These are phyloP conservation scores for Salix viminalis DNA, from an alignment of 345 rosid genomes.

Conservation along the genomic window DNA sequence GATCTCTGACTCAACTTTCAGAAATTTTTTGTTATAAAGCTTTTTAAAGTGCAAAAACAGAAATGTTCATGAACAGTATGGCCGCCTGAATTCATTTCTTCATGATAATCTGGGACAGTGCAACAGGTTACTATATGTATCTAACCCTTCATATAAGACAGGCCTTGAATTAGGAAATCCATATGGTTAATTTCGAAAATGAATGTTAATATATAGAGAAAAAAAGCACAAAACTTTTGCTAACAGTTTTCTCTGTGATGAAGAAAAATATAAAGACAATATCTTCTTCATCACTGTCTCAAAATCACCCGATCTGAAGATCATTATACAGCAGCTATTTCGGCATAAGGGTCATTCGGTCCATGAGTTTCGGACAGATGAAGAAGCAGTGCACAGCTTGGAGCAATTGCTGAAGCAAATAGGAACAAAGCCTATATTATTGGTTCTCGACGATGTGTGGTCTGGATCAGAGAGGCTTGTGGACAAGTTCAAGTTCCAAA, in stretches of 20 bases:
- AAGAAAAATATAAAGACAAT: slow-evolving; percentile 46
- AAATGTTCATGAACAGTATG: no score
- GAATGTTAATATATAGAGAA: no score
- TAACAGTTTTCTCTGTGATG: no score
- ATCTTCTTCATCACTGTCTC: slow-evolving; percentile 51
- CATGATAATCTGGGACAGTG: no score
- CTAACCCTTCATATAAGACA: no score
- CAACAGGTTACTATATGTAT: no score
- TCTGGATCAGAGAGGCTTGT: not conserved
- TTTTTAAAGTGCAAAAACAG: no score
- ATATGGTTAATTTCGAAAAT: no score
- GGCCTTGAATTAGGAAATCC: no score
- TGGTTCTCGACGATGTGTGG: slow-evolving; percentile 78
- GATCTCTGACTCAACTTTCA: not conserved
- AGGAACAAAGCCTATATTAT: slow-evolving; percentile 31
- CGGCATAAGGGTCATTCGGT: slow-evolving; percentile 11
- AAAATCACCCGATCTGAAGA: slow-evolving; percentile 32
- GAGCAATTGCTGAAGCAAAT: slow-evolving; percentile 21
- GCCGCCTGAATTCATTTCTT: no score
- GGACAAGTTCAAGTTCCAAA: slow-evolving; percentile 10
- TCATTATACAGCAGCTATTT: slow-evolving; percentile 32
- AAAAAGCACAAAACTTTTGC: no score
- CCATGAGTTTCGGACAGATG: slow-evolving; percentile 22
- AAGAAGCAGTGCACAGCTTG: slow-evolving; percentile 27
- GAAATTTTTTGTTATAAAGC: not conserved